These are phyloP conservation scores for Parafenestella ontariensis DNA, from an alignment of 2,329 filamentous ascomycete genomes.

Conservation along the genomic window DNA sequence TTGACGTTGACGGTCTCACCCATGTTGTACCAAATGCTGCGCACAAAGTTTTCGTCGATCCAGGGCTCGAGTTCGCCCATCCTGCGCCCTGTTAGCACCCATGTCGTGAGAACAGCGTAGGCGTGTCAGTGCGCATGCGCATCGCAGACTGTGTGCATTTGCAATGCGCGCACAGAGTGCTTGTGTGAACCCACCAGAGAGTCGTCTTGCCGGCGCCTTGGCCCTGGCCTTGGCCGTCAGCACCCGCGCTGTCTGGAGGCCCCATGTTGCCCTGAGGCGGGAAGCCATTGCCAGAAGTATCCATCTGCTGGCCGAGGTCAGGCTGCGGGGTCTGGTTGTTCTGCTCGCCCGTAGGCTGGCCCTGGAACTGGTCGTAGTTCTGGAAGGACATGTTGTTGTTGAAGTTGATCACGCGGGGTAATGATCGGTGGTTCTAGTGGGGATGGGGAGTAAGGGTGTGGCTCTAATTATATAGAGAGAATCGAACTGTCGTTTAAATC, in stretches of 20 bases:
- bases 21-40: slow-evolving; percentile 91
- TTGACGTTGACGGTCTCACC: slow-evolving; percentile 97
- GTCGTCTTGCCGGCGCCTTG: slow-evolving; percentile 59
- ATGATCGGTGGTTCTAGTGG: slow-evolving; percentile 16
- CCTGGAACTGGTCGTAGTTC: slow-evolving; percentile 69
- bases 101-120: neutral
- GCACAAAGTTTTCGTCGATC: slow-evolving; percentile 99
- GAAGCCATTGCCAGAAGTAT: slow-evolving; percentile 60
- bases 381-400: slow-evolving; percentile 69
- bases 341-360: slow-evolving; percentile 61
- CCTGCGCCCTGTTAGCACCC: slow-evolving; percentile 61
- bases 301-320: slow-evolving; percentile 65
- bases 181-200: slow-evolving; percentile 54
- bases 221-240: slow-evolving; percentile 47
- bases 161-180: slow-evolving; percentile 3
- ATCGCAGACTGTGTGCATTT: slow-evolving; percentile 1
- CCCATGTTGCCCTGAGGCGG: slow-evolving; percentile 57
- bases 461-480: slow-evolving; percentile 42
- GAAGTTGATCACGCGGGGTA: slow-evolving; percentile 26
- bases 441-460: slow-evolving; percentile 27
- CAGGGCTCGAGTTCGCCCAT: slow-evolving; percentile 99
- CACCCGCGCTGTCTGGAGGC: slow-evolving; percentile 47
- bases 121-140: neutral
- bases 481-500: slow-evolving; percentile 28
- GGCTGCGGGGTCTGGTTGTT: slow-evolving; percentile 58